A percentile compares a stretch with the other conserved stretches of the same genome.
Conservation (phyloP, 768 basidiomycete genomes). For the Phanerochaete sordida region DNA sequence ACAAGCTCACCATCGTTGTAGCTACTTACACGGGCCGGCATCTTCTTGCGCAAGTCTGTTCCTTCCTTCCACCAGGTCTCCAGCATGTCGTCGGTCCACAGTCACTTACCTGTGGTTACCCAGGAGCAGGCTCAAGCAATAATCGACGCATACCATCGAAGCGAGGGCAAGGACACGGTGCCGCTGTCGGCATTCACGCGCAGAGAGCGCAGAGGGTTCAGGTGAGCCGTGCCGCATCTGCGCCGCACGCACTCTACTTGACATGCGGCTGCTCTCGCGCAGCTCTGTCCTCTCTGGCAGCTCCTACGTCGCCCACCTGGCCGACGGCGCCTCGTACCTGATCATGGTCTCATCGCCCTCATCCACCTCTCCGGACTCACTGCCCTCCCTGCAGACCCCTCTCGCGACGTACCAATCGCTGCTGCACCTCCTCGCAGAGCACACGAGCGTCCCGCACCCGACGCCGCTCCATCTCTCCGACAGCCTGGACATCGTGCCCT, state of each 20-base stretch:
- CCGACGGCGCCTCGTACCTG: conserved; percentile 18
- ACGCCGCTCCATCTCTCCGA: conserved; percentile 44
- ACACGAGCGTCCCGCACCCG: conserved; percentile 47
- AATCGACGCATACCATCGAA: background rate
- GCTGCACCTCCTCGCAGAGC: conserved; percentile 11
- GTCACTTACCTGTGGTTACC: background rate
- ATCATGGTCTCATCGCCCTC: conserved; percentile 15
- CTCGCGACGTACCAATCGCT: conserved; percentile 12
- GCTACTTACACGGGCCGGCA: too few species aligned
- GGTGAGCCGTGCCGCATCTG: background rate
- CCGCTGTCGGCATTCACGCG: background rate
- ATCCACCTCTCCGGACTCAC: conserved; percentile 12
- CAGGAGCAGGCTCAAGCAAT: background rate
- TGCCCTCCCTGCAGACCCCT: conserved; percentile 20
- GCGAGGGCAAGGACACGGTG: background rate
- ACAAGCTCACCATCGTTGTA: too few species aligned
- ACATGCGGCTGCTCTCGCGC: background rate
- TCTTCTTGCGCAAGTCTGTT: too few species aligned
- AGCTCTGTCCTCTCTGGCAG: conserved; percentile 22
- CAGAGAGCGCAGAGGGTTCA: background rate
- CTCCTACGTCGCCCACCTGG: conserved; percentile 23
- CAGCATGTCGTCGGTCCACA: too few species aligned
- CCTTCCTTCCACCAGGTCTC: background rate
- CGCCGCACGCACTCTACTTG: background rate
- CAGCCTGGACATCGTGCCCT: conserved; percentile 42